These are phyloP conservation scores for Spizellomyces sp. DNA, from an alignment of 192 early-diverging fungal species.

Conservation along the genomic window DNA sequence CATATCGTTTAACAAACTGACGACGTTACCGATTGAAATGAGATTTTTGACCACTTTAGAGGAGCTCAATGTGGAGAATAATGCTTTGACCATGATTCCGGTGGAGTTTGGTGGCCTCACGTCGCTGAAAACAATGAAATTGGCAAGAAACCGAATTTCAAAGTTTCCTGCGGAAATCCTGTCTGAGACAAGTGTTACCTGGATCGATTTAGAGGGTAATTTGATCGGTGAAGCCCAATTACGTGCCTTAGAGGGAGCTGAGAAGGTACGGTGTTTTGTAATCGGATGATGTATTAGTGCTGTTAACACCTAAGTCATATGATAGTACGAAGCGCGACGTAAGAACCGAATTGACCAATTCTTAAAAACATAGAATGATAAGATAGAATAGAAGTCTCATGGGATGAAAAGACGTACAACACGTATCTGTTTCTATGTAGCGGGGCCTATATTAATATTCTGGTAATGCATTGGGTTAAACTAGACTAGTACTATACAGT, in stretches of 20 bases:
- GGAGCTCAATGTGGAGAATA: background rate
- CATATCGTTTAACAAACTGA: background rate
- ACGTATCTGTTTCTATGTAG: no score
- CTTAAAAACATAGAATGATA: background rate
- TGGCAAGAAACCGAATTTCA: background rate
- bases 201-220: background rate
- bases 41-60: background rate
- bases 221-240: background rate
- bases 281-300: background rate
- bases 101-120: background rate
- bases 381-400: no score
- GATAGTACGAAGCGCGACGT: background rate
- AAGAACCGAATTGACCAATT: constrained; percentile 3
- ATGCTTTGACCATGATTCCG: background rate
- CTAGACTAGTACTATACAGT: no score
- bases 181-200: background rate
- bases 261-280: background rate
- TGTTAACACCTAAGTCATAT: background rate
- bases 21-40: background rate
- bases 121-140: background rate
- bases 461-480: no score
- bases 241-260: background rate
- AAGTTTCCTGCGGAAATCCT: background rate
- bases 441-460: no score
- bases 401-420: no score